Percentiles rank a stretch among this genome's conserved stretches.
These are phyloP conservation scores for Isoetes engelmannii DNA, from an alignment of 83 land plant genomes.

Conservation along the genomic window DNA sequence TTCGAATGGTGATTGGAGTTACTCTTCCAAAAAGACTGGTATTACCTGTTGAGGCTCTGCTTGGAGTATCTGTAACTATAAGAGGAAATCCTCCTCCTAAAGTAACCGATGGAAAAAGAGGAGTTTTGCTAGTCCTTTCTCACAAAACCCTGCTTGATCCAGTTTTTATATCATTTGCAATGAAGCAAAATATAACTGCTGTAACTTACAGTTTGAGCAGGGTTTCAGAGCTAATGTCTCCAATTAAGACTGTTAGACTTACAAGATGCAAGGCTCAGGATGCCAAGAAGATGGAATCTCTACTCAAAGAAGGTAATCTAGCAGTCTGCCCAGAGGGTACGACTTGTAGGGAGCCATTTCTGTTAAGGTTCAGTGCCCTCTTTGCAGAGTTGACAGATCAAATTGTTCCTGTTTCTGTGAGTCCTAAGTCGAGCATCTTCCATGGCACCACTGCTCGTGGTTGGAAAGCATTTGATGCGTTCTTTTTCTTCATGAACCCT, in stretches of 20 bases:
- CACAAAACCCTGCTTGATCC: conserved; percentile 70
- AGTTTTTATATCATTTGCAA: conserved; percentile 31
- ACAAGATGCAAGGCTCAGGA: conserved; percentile 46
- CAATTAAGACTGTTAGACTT: conserved; percentile 49
- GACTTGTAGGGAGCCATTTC: conserved; percentile 26
- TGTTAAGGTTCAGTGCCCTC: conserved; percentile 21
- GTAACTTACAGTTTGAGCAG: conserved; percentile 67
- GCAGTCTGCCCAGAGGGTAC: conserved; percentile 77
- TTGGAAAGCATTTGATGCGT: conserved; percentile 56
- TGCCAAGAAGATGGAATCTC: conserved; percentile 34
- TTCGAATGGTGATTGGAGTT: neutral
- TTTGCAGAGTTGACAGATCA: conserved; percentile 27
- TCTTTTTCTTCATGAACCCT: conserved; percentile 65
- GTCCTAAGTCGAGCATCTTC: conserved; percentile 39
- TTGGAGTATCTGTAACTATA: conserved; percentile 30
- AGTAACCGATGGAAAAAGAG: neutral
- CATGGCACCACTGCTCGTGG: conserved; percentile 69
- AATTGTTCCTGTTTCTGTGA: conserved; percentile 40
- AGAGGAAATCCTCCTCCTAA: conserved; percentile 22
- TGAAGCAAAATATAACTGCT: conserved; percentile 40
- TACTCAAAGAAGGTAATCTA: conserved; percentile 52
- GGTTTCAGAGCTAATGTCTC: conserved; percentile 48
- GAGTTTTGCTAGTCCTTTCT: conserved; percentile 19
- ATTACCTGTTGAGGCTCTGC: conserved; percentile 14
- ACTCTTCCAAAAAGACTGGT: conserved; percentile 3